These are phyloP conservation scores for Xylaria venustula DNA, from an alignment of 495 filamentous ascomycete species.

Conservation along the genomic window DNA sequence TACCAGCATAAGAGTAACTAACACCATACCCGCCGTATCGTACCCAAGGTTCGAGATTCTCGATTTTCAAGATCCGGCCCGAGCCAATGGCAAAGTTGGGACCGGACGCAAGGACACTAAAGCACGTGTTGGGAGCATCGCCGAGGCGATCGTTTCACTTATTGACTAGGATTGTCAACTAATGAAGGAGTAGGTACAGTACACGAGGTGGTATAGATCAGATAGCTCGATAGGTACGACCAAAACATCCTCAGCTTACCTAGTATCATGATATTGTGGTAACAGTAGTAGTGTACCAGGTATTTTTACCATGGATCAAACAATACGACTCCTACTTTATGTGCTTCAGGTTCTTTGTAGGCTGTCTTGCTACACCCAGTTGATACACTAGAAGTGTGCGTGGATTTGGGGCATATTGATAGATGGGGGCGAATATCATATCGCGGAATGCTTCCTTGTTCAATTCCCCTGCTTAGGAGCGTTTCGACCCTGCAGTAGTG, in stretches of 20 bases:
- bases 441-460: too few relatives aligned
- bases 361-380: too few relatives aligned
- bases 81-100: conserved; percentile 3
- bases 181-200: background rate
- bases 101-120: conserved; percentile 2
- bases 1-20: too few relatives aligned
- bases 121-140: conserved; percentile 7
- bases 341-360: too few relatives aligned
- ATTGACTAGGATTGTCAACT: conserved; percentile 2
- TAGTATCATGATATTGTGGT: too few relatives aligned
- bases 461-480: background rate
- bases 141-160: conserved; percentile 11
- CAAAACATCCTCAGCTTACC: background rate
- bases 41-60: background rate
- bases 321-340: too few relatives aligned
- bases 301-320: too few relatives aligned
- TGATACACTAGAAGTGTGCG: too few relatives aligned
- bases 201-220: too few relatives aligned
- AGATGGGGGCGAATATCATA: too few relatives aligned
- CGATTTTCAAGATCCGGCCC: conserved; percentile 17
- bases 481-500: conserved; percentile 1
- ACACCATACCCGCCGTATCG: background rate
- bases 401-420: too few relatives aligned
- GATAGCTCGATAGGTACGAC: background rate
- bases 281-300: too few relatives aligned